These are phyloP conservation scores for Ophiostoma sp. DNA, from an alignment of 2,329 filamentous ascomycete species.

Conservation along the genomic window DNA sequence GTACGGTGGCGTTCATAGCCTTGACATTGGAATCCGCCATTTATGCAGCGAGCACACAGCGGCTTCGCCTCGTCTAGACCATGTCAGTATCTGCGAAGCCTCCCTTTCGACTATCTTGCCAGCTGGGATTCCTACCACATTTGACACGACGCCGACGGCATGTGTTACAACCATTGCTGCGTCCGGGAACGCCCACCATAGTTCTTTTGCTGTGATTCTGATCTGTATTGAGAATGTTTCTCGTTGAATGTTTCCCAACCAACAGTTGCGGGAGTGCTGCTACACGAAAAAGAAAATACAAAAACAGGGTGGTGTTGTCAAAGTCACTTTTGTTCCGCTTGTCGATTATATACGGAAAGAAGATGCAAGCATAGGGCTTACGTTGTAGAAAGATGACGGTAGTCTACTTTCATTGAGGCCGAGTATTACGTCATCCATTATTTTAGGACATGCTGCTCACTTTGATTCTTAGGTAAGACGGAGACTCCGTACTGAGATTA, in stretches of 20 bases:
- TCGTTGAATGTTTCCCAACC: no score
- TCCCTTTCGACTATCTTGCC: neutral
- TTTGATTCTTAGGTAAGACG: neutral
- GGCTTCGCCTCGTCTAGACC: neutral
- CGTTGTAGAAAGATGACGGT: no score
- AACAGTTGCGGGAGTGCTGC: neutral
- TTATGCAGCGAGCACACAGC: neutral
- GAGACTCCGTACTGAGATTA: neutral
- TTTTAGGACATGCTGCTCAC: neutral
- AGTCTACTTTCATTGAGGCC: no score
- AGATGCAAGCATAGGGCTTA: no score
- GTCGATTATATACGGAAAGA: no score
- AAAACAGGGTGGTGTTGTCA: neutral
- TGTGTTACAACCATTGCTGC: conserved; percentile 1
- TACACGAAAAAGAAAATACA: neutral
- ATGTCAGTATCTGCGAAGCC: neutral
- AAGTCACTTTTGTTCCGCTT: no score
- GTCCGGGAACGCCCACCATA: neutral
- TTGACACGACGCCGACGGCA: neutral
- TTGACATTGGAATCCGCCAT: neutral
- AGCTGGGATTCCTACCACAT: neutral
- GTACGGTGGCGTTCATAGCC: neutral
- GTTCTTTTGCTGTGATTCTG: neutral
- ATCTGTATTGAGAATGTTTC: neutral
- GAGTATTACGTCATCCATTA: neutral